phyloP scores from a whole-genome alignment of 2,329 filamentous ascomycete genomes.

The Fusarium palustre region DNA sequence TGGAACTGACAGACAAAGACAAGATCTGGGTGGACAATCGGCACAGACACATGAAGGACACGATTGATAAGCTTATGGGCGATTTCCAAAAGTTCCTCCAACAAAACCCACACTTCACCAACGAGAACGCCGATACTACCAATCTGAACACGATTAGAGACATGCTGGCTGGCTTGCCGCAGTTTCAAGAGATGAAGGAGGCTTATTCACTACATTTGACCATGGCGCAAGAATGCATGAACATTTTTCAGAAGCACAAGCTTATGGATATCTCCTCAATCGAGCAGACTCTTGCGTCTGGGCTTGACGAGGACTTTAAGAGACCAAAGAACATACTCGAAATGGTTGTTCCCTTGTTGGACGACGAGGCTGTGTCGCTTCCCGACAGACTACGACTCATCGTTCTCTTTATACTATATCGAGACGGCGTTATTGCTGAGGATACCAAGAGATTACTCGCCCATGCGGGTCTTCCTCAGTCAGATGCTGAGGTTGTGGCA shows the following conservation, averaged over 20 bases:
- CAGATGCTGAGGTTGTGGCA: conserved; percentile 77
- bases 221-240: conserved; percentile 99
- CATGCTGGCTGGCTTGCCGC: conserved; percentile 93
- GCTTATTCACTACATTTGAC: conserved; percentile 93
- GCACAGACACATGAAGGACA: conserved; percentile 97
- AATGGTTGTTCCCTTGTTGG: conserved; percentile 86
- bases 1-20: conserved; percentile 91
- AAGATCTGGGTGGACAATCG: conserved; percentile 95
- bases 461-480: conserved; percentile 81
- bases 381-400: conserved; percentile 87
- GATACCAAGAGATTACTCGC: conserved; percentile 87
- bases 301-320: conserved; percentile 89
- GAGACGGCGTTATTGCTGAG: conserved; percentile 83
- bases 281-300: conserved; percentile 92
- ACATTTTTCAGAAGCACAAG: conserved; percentile 86
- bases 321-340: conserved; percentile 92
- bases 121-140: conserved; percentile 74
- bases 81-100: conserved; percentile 94
- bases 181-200: conserved; percentile 96
- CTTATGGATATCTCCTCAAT: conserved; percentile 86
- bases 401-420: conserved; percentile 85
- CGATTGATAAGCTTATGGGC: conserved; percentile 89
- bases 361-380: conserved; percentile 79
- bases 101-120: conserved; percentile 91
- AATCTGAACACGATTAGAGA: conserved; percentile 93